These are phyloP conservation scores for Gleditsia sinensis DNA, from an alignment of 306 rosid species.

Conservation along the genomic window DNA sequence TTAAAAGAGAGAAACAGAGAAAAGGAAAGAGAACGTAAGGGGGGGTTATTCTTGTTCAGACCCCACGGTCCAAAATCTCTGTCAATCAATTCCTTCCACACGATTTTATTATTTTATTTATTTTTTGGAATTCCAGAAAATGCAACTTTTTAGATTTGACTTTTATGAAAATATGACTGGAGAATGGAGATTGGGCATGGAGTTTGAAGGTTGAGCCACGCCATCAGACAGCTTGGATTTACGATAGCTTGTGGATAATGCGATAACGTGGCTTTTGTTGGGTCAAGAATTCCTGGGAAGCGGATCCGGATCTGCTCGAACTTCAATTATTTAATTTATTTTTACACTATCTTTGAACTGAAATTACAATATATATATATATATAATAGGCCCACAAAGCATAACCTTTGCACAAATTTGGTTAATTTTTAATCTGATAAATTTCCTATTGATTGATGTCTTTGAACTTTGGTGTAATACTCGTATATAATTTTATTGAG, in stretches of 20 bases:
- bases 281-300: not conserved
- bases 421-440: too few species aligned
- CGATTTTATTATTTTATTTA: constrained; percentile 7
- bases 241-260: constrained; percentile 71
- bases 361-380: too few species aligned
- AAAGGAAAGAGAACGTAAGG: constrained; percentile 5
- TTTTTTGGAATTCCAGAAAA: not conserved
- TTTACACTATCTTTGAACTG: not conserved
- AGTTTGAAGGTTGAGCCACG: constrained; percentile 49
- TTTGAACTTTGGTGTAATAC: too few species aligned
- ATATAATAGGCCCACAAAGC: too few species aligned
- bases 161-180: not conserved
- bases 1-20: not conserved
- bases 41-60: not conserved
- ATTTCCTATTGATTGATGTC: too few species aligned
- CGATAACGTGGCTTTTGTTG: constrained; percentile 53
- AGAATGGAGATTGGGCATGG: constrained; percentile 25
- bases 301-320: constrained; percentile 10
- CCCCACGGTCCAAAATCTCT: constrained; percentile 46
- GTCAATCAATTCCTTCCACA: constrained; percentile 57
- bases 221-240: constrained; percentile 38
- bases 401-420: too few species aligned
- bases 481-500: too few species aligned
- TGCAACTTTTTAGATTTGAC: not conserved
- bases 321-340: not conserved